Evolutionary conservation across 2,329 filamentous ascomycete genomes (phyloP).

Genomic region (Ceratocystis alfenasii): DNA sequence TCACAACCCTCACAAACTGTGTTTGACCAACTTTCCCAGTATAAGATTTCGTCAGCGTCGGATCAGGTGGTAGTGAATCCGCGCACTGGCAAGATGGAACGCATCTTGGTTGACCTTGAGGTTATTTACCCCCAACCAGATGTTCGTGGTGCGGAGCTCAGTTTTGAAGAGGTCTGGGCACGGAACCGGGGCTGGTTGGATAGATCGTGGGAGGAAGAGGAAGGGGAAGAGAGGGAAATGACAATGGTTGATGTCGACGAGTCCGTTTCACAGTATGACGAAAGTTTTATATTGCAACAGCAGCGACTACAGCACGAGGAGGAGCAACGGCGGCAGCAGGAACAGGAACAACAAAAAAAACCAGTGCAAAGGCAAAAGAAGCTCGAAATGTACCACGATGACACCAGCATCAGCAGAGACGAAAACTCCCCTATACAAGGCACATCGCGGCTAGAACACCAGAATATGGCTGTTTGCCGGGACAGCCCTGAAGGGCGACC

Average conservation of each 20-base stretch:
- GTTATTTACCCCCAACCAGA: conserved; percentile 70
- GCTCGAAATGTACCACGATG: conserved; percentile 16
- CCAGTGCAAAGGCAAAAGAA: conserved; percentile 7
- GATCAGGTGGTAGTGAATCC: conserved; percentile 75
- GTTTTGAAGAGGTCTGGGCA: conserved; percentile 86
- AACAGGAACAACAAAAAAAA: conserved; percentile 6
- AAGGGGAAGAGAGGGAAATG: conserved; percentile 30
- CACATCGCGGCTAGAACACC: neutral
- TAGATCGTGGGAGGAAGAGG: conserved; percentile 42
- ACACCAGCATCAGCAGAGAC: neutral
- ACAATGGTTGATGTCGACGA: conserved; percentile 15
- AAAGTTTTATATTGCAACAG: conserved; percentile 15
- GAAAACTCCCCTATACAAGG: neutral
- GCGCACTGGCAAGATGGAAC: conserved; percentile 69
- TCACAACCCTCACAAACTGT: conserved; percentile 16
- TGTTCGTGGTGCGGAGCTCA: conserved; percentile 61
- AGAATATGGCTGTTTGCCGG: conserved; percentile 12
- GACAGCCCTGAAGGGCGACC: conserved; percentile 11
- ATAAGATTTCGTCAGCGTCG: conserved; percentile 56
- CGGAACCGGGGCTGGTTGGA: conserved; percentile 58
- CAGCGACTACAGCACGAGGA: neutral
- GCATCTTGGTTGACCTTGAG: conserved; percentile 76
- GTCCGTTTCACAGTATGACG: conserved; percentile 15
- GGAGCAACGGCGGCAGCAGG: neutral
- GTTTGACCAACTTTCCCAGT: conserved; percentile 45